Conservation (phyloP, 805 yeast species). For the Hagleromyces aurorensis region DNA sequence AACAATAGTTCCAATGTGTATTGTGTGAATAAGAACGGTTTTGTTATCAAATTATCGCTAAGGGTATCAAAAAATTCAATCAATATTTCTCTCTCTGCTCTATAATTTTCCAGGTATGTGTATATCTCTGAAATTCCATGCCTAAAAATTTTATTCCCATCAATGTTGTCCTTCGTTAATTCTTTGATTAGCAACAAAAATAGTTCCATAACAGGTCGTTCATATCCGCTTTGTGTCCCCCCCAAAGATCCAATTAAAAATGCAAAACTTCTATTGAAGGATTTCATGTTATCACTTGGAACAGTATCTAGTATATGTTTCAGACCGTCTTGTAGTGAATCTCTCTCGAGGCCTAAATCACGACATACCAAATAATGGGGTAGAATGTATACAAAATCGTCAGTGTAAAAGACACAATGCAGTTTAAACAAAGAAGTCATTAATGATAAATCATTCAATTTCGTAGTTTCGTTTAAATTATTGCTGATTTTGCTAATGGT, state of each 20-base stretch:
- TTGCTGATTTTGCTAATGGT: too few species aligned
- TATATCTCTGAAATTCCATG: conserved; percentile 28
- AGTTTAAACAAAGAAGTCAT: conserved; percentile 27
- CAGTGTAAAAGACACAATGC: conserved; percentile 11
- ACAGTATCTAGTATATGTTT: conserved; percentile 7
- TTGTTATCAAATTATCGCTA: conserved; percentile 38
- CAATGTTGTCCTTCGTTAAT: conserved; percentile 17
- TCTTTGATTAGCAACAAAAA: conserved; percentile 11
- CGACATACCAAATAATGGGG: conserved; percentile 33
- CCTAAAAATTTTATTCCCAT: conserved; percentile 23
- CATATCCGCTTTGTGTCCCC: conserved; percentile 3
- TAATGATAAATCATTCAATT: too few species aligned
- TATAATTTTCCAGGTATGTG: conserved; percentile 13
- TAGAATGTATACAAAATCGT: conserved; percentile 23
- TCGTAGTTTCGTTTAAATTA: too few species aligned
- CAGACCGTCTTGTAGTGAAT: conserved; percentile 18
- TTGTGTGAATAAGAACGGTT: conserved; percentile 55
- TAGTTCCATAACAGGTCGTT: conserved; percentile 17
- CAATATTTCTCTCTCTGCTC: conserved; percentile 2
- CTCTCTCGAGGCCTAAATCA: conserved; percentile 13
- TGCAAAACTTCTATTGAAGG: conserved; percentile 16
- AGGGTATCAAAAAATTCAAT: conserved; percentile 28
- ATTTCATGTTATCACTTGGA: conserved; percentile 3
- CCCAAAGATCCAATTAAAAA: conserved; percentile 10
- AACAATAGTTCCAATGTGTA: conserved; percentile 53